phyloP scores from a whole-genome alignment of 1,284 basidiomycete species.

The Inonotus obliquus region DNA sequence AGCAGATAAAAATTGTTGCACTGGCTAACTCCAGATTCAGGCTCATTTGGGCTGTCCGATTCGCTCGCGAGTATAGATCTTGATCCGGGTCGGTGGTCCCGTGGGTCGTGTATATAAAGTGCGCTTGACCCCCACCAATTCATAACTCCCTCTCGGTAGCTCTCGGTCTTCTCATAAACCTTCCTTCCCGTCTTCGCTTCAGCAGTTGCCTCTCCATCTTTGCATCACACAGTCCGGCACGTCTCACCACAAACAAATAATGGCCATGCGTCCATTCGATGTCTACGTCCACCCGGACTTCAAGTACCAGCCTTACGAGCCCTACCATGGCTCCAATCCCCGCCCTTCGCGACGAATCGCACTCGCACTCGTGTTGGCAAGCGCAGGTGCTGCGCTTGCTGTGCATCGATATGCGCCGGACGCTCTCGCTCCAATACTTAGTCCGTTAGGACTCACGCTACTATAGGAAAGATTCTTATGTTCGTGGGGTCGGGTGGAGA shows the following conservation, averaged over 20 bases:
- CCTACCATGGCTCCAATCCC: background rate
- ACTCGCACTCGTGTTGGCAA: background rate
- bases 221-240: background rate
- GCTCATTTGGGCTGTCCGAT: no score
- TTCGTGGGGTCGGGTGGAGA: no score
- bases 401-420: background rate
- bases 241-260: background rate
- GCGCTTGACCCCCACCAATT: no score
- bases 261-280: constrained; percentile 17
- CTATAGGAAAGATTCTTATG: background rate
- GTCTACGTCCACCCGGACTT: constrained; percentile 18
- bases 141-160: no score
- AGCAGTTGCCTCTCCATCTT: background rate
- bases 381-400: background rate
- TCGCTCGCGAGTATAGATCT: no score
- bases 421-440: background rate
- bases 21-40: no score
- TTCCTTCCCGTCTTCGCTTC: background rate
- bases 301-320: constrained; percentile 11
- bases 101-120: no score
- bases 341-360: background rate
- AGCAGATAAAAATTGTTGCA: no score
- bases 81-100: no score
- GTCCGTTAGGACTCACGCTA: background rate
- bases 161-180: no score